phyloP scores from a whole-genome alignment of 305 asterid genomes.

The Andrographis paniculata region DNA sequence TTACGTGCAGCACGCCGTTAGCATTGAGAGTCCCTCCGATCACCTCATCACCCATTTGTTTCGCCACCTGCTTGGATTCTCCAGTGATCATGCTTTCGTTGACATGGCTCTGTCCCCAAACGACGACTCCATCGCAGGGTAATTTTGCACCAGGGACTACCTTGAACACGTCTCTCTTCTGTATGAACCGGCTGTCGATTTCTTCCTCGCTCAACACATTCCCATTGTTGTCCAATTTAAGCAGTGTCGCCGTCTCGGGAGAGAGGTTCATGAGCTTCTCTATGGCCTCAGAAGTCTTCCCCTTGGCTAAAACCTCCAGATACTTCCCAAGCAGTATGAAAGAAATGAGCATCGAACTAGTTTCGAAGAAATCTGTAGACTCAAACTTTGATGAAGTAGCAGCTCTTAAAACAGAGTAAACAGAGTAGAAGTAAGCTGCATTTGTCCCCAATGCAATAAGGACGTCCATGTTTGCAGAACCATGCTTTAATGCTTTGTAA shows the following conservation, averaged over 20 bases:
- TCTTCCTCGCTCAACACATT: constrained; percentile 44
- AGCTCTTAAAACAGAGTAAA: constrained; percentile 60
- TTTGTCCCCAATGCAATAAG: constrained; percentile 70
- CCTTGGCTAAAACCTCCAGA: constrained; percentile 50
- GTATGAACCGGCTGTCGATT: constrained; percentile 36
- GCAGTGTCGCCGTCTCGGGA: constrained; percentile 46
- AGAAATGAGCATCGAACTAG: constrained; percentile 51
- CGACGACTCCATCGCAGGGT: constrained; percentile 45
- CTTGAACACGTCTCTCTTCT: constrained; percentile 42
- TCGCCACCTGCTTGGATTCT: constrained; percentile 37
- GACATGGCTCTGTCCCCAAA: constrained; percentile 47
- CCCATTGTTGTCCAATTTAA: constrained; percentile 39
- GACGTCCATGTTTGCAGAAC: constrained; percentile 82
- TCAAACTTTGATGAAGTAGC: constrained; percentile 43
- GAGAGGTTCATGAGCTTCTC: constrained; percentile 75
- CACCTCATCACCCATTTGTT: constrained; percentile 32
- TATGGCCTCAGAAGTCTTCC: constrained; percentile 58
- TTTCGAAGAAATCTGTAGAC: constrained; percentile 50
- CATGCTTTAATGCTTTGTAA: constrained; percentile 50
- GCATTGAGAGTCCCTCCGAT: constrained; percentile 53
- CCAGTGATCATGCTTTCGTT: constrained; percentile 68
- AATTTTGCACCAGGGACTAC: constrained; percentile 47
- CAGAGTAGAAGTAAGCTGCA: constrained; percentile 72
- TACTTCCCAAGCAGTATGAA: constrained; percentile 53
- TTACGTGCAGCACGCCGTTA: constrained; percentile 40